Percentiles rank a stretch among this genome's conserved stretches.
Evolutionary conservation across 2,329 filamentous ascomycete genomes (phyloP).

Genomic region (Leptographium radiaticola): DNA sequence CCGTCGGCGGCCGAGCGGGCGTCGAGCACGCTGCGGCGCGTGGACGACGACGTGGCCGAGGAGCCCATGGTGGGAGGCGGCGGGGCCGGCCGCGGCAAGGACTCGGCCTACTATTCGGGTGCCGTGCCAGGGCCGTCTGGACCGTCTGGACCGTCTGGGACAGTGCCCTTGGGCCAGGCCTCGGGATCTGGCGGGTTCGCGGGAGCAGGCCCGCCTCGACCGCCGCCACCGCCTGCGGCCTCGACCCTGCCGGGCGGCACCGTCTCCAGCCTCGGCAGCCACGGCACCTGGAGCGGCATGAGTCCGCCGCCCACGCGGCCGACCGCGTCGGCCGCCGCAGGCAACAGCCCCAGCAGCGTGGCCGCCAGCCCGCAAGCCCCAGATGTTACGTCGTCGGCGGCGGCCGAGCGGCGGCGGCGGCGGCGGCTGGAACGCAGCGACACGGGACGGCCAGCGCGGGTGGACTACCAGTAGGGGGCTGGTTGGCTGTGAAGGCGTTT

Average conservation of each 20-base stretch:
- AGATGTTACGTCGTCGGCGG: constrained; percentile 16
- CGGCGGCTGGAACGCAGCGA: constrained; percentile 41
- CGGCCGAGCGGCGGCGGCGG: constrained; percentile 39
- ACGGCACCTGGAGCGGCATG: constrained; percentile 41
- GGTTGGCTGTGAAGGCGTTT: neutral
- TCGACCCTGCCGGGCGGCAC: constrained; percentile 23
- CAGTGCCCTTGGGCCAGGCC: no score
- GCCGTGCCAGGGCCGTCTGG: no score
- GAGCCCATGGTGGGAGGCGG: constrained; percentile 17
- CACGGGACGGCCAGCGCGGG: constrained; percentile 19
- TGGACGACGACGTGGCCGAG: constrained; percentile 35
- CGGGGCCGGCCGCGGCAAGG: no score
- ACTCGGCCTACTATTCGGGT: constrained; percentile 50
- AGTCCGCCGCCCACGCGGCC: constrained; percentile 28
- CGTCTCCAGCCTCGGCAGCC: constrained; percentile 33
- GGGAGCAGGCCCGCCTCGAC: no score
- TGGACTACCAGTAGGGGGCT: constrained; percentile 11
- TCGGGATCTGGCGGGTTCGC: no score
- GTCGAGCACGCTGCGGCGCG: constrained; percentile 27
- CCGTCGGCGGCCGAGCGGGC: no score
- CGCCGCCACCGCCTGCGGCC: no score
- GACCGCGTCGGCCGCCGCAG: constrained; percentile 9
- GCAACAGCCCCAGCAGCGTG: constrained; percentile 20
- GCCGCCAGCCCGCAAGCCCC: constrained; percentile 11
- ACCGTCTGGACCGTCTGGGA: no score